phyloP scores from a whole-genome alignment of 768 basidiomycete species.

The Rossbeevera mucosa region DNA sequence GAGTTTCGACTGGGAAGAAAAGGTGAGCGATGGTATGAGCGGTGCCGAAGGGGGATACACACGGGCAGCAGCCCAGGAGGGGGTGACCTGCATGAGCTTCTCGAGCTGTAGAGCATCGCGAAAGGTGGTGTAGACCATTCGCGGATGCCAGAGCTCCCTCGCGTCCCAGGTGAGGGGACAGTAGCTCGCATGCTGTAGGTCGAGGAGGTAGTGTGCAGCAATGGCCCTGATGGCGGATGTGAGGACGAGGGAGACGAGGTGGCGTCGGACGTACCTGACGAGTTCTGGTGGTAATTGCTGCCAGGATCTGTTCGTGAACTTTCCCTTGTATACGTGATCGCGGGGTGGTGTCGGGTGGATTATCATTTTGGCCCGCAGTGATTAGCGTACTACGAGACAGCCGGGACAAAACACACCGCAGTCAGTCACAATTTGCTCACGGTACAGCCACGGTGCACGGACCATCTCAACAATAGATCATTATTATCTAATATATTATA shows the following conservation, averaged over 20 bases:
- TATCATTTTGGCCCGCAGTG: slow-evolving; percentile 35
- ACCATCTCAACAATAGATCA: slow-evolving; percentile 19
- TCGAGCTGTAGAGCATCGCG: slow-evolving; percentile 62
- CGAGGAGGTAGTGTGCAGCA: slow-evolving; percentile 50
- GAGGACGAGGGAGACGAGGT: slow-evolving; percentile 19
- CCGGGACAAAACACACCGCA: slow-evolving; percentile 27
- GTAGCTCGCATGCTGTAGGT: slow-evolving; percentile 40
- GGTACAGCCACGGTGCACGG: slow-evolving; percentile 26
- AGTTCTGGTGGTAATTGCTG: slow-evolving; percentile 58
- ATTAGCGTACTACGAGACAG: slow-evolving; percentile 35
- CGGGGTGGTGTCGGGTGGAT: slow-evolving; percentile 24
- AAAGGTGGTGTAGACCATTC: slow-evolving; percentile 57
- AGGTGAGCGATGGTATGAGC: slow-evolving; percentile 7
- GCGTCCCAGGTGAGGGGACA: slow-evolving; percentile 46
- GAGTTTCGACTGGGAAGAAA: slow-evolving; percentile 52
- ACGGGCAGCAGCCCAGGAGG: slow-evolving; percentile 58
- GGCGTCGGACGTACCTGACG: slow-evolving; percentile 45
- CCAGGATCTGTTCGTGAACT: slow-evolving; percentile 54
- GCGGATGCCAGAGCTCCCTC: slow-evolving; percentile 54
- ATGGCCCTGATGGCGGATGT: slow-evolving; percentile 20
- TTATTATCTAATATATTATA: no score
- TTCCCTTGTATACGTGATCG: slow-evolving; percentile 50
- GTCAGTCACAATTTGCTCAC: slow-evolving; percentile 28
- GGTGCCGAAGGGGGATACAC: slow-evolving; percentile 28
- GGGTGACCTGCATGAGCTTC: slow-evolving; percentile 58